A percentile compares a stretch with the other conserved stretches of the same genome.
Conservation (phyloP, 2,329 filamentous ascomycete species). For the Alternaria solani region DNA sequence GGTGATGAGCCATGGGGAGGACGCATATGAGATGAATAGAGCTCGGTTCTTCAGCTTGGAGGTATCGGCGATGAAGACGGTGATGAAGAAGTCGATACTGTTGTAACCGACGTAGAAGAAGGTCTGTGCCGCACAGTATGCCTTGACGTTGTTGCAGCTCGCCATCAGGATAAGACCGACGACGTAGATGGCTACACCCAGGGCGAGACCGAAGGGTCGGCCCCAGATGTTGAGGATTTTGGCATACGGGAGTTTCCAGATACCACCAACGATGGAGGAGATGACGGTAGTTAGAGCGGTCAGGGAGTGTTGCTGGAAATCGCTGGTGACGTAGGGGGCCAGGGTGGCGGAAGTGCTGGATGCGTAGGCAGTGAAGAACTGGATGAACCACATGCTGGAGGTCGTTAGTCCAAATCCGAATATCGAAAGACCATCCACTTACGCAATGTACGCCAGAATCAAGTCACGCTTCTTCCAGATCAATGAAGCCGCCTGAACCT, state of each 20-base stretch:
- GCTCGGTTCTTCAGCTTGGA: constrained; percentile 69
- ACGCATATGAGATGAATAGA: constrained; percentile 64
- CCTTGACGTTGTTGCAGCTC: constrained; percentile 66
- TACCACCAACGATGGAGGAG: constrained; percentile 49
- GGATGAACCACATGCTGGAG: constrained; percentile 48
- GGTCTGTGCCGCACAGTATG: constrained; percentile 71
- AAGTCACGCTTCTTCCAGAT: constrained; percentile 41
- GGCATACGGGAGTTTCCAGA: constrained; percentile 53
- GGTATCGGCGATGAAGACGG: constrained; percentile 74
- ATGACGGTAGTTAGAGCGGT: constrained; percentile 51
- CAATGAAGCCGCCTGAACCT: constrained; percentile 38
- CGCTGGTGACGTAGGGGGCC: constrained; percentile 52
- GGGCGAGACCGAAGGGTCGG: constrained; percentile 47
- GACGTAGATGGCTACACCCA: constrained; percentile 44
- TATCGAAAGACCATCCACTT: constrained; percentile 6
- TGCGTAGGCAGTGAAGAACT: constrained; percentile 60
- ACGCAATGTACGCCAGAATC: constrained; percentile 41
- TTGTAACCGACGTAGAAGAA: constrained; percentile 71
- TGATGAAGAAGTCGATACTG: constrained; percentile 68
- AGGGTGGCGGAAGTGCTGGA: constrained; percentile 53
- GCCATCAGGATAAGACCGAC: constrained; percentile 71
- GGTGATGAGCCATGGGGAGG: constrained; percentile 45
- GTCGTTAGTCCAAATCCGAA: constrained; percentile 17
- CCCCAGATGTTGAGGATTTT: constrained; percentile 57
- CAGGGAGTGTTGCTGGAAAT: constrained; percentile 48